Conservation (phyloP, 306 rosid species). For the Castanospermum australe region DNA sequence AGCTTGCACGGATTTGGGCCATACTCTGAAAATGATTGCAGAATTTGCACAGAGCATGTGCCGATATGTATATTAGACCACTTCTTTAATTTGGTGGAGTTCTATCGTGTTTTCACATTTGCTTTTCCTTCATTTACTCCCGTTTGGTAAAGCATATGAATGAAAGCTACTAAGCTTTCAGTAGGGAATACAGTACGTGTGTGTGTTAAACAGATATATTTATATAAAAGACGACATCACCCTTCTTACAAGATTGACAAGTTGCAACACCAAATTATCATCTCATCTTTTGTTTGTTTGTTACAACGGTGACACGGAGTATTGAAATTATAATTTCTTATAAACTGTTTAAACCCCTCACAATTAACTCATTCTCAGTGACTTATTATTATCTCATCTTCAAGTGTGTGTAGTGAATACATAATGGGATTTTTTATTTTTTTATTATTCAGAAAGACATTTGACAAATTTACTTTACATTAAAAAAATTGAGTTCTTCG, state of each 20-base stretch:
- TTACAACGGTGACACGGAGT: too few species aligned
- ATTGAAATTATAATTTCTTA: too few species aligned
- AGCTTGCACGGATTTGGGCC: too few species aligned
- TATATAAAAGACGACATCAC: slow-evolving; percentile 16
- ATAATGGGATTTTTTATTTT: neutral
- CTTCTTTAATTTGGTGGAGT: slow-evolving; percentile 31
- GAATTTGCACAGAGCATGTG: neutral
- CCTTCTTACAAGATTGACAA: neutral
- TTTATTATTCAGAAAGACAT: neutral
- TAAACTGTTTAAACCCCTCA: too few species aligned
- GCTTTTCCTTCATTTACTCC: slow-evolving; percentile 31
- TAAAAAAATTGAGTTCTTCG: too few species aligned
- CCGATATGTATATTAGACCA: neutral
- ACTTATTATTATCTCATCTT: neutral
- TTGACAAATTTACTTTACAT: neutral
- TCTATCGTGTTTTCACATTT: slow-evolving; percentile 9
- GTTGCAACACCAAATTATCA: neutral
- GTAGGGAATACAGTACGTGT: neutral
- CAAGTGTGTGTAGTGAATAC: neutral
- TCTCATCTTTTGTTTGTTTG: too few species aligned
- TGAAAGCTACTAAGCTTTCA: slow-evolving; percentile 30
- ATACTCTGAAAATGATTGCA: too few species aligned
- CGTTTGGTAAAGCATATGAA: slow-evolving; percentile 43
- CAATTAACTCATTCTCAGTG: too few species aligned
- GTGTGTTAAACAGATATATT: neutral